Percentiles rank a stretch among this genome's conserved stretches.
phyloP scores from a whole-genome alignment of 176 grass and related monocot species.

The Oryza australiensis region DNA sequence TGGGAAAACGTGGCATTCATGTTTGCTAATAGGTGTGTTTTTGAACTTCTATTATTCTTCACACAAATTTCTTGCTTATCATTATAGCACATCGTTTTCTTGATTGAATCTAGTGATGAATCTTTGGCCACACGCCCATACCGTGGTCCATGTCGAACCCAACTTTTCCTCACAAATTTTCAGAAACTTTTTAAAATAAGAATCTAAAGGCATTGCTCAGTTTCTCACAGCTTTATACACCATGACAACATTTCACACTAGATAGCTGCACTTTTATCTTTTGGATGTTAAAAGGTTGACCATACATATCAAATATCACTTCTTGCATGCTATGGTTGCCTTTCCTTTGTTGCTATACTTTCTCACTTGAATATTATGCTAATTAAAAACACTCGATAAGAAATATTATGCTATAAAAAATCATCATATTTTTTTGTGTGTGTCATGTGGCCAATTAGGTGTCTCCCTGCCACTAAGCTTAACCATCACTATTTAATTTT shows the following conservation, averaged over 20 bases:
- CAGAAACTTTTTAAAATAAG: constrained; percentile 12
- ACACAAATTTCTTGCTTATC: not conserved
- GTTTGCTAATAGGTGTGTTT: constrained; percentile 3
- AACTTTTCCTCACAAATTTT: constrained; percentile 25
- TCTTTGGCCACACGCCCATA: constrained; percentile 32
- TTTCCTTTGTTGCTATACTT: not conserved
- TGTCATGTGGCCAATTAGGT: constrained; percentile 42
- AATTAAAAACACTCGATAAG: not conserved
- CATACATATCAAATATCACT: constrained; percentile 28
- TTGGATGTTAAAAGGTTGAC: constrained; percentile 37
- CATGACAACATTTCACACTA: constrained; percentile 32
- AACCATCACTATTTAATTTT: constrained; percentile 9
- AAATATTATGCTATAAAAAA: not conserved
- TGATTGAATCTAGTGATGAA: constrained; percentile 29
- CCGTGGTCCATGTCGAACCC: constrained; percentile 24
- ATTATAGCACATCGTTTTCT: constrained; percentile 28
- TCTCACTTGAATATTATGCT: constrained; percentile 32
- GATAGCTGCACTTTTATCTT: constrained; percentile 2
- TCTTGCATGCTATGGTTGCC: not conserved
- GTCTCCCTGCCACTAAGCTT: constrained; percentile 34
- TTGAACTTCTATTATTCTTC: not conserved
- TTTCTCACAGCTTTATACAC: constrained; percentile 28
- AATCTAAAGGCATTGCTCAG: not conserved
- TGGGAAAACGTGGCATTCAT: not conserved
- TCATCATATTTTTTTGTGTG: constrained; percentile 2